These are phyloP conservation scores for Cylindrotheca fusiformis DNA, from an alignment of 108 stramenopile species.

Conservation along the genomic window DNA sequence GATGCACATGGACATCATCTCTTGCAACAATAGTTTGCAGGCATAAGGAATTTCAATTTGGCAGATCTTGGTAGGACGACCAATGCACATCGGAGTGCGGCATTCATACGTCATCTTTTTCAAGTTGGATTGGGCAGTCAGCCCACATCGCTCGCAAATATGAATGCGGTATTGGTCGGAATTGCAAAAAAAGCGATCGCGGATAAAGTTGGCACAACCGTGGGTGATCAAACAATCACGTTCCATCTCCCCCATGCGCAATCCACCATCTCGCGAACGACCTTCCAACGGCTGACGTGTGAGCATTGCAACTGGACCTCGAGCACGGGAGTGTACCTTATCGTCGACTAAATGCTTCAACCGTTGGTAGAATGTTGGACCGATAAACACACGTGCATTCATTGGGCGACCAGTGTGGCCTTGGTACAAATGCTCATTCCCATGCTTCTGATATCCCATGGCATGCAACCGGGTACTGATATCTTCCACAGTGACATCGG, in stretches of 20 bases:
- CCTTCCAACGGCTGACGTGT: slow-evolving; percentile 99
- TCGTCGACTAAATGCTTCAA: slow-evolving; percentile 99
- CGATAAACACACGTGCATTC: slow-evolving; percentile 96
- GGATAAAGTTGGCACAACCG: slow-evolving; percentile 97
- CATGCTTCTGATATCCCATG: slow-evolving; percentile 96
- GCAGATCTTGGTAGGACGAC: slow-evolving; percentile 78
- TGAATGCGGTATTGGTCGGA: slow-evolving; percentile 97
- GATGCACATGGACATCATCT: slow-evolving; percentile 96
- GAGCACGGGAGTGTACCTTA: slow-evolving; percentile 98
- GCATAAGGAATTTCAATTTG: slow-evolving; percentile 98
- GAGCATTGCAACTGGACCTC: slow-evolving; percentile 97
- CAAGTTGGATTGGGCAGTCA: slow-evolving; percentile 94
- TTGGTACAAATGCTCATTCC: slow-evolving; percentile 97
- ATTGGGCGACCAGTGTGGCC: slow-evolving; percentile 97
- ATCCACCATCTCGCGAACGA: slow-evolving; percentile 95
- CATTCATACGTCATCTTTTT: slow-evolving; percentile 97
- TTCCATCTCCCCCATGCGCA: slow-evolving; percentile 99
- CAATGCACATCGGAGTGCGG: slow-evolving; percentile 80
- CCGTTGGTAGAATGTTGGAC: slow-evolving; percentile 99
- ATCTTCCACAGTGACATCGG: slow-evolving; percentile 94
- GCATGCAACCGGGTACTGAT: slow-evolving; percentile 88
- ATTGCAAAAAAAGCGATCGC: slow-evolving; percentile 97
- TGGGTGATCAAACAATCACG: slow-evolving; percentile 99
- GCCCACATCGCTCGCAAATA: slow-evolving; percentile 95
- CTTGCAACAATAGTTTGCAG: slow-evolving; percentile 97